Base-by-base conservation (phyloP, 1,139 yeast species). In the Wickerhamomyces sp. region DNA sequence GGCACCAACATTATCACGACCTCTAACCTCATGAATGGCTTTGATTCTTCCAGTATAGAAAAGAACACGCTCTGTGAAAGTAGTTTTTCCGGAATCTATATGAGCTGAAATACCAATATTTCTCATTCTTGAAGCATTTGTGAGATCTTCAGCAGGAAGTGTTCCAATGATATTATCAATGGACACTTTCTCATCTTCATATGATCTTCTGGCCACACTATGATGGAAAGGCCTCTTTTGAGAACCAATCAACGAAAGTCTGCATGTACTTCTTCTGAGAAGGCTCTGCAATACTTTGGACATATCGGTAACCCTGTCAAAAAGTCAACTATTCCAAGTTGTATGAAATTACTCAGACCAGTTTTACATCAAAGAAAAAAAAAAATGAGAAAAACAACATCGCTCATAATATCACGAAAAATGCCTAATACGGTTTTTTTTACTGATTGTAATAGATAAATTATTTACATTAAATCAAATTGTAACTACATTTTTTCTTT, bases 91-190 rank as follows among this genome's bases (percentile, higher is more conserved):
- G 2, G 96, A 87, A 60, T 90, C 97, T 58, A 90, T 90, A 64
- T 92, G 99, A 8, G 99, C 99, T 15, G 96, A 87, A 45, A 92
- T 88, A 64, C 99, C 99, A 51, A 92, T 92, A 61, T 92, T 92
- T 65, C 99, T 76, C 76, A 90, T 75, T 43, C 74, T 70, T 12
- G 65, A 55, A 18, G 86, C 68, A 31, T 78, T 72, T 14, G 60
- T 48, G 16, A 68, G 44, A 58, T 92, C 98, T 30, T 62, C 67
- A n/a, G 72, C 77, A 6, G 78, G 66, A 47, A 89, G 64, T 3
- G 51, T 46, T 16, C 62, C 59, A 12, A 66, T 60, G 52, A 89
- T 72, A 49, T 74, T 74, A 60, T 82, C 89, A 43, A 84, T 69
- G 38, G 78, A 60, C 30, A 70, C 80, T 59, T 81, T 80, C 56